Evolutionary conservation across 306 rosid genomes (phyloP), one percentile per base, ranked within the genome.

Genomic region (Glycine soja): DNA sequence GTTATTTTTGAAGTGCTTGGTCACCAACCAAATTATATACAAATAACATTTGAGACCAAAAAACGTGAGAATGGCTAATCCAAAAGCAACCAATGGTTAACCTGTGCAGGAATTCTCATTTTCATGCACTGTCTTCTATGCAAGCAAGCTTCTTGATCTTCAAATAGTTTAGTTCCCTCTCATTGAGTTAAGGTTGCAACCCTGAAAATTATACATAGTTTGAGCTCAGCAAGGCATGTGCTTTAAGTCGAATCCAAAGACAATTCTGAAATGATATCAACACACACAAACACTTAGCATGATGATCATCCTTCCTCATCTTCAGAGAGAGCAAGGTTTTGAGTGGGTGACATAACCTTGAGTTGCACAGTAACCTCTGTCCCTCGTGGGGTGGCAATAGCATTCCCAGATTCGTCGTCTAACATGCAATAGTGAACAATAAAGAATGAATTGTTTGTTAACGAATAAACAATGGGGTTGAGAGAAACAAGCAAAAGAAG

Each of bases 301-400:
- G 16, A 64, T 5, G 16, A 24, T 54, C 72, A 67, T 4, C 73
- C 53, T 68, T 43, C 73, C 3, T 68, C 73, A 1, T 68, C 73
- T 16, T 68, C 73, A 9, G 72, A 67, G n/a, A 67, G 72, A 4
- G 71, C 6, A 0, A 67, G 14, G 34, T 67, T 40, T 67, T 67
- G 14, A 2, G 52, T 4, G 48, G 32, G 73, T 2, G 54, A 2
- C 8, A 43, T 13, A 68, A 68, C n/a, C n/a, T 43, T 68, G 53
- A 68, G 54, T 68, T 68, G 73, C 36, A 68, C n/a, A 16, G 38
- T 43, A 10, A 68, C 54, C 14, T 43, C 8, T 0, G 6, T 3
- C 3, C 30, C 5, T 65, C 7, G 71, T 36, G 10, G 50, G 70
- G 46, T 63, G 68, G 45, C 3, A 62, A 3, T 18, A 32, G 43